Base-by-base conservation (phyloP, 441 rosid genomes). In the Mallotus repandus region DNA sequence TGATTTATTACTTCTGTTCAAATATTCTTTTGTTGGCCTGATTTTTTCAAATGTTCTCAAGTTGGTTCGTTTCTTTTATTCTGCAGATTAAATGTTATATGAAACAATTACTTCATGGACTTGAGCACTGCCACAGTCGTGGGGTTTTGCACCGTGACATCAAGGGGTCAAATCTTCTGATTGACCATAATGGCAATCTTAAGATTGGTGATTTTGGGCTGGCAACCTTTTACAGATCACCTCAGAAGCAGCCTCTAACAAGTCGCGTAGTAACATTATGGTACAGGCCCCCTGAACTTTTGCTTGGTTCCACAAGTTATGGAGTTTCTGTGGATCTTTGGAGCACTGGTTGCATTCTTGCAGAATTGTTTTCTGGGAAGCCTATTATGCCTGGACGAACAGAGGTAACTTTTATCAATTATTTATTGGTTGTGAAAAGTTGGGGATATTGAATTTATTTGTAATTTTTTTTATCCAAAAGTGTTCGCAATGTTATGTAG, bases 311-410 rank as follows among this genome's bases (percentile, higher is more conserved):
- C 58, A 89, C 95, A n/a, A 83, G 86, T 75, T 93, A 93, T 77
- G 97, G 91, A 72, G 88, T 82, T 76, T 68, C 91, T 35, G 97
- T 91, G 46, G 98, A 93, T 83, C 82, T 93, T 55, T 93, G 98
- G 98, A 91, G 98, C 77, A 32, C 89, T 43, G 98, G 98, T 66
- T 93, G 98, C 82, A 93, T 93, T 69, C 97, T 93, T 53, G 94
- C 97, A 25, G 97, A 93, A 77, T 80, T 93, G 81, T 89, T 91
- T 77, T 82, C 88, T 41, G 95, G 94, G 66, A 93, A 91, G 81
- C 97, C 97, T 70, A 90, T 93, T 72, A 88, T 93, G 89, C 92
- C 98, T 14, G 98, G 98, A 83, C 85, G 98, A 84, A 93, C 97
- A 0, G 98, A 93, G 95, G 98, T 94, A 29, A 73, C 62, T 74